Evolutionary conservation across 352 stramenopile species (phyloP).

Genomic region (Aphanomyces invadans): DNA sequence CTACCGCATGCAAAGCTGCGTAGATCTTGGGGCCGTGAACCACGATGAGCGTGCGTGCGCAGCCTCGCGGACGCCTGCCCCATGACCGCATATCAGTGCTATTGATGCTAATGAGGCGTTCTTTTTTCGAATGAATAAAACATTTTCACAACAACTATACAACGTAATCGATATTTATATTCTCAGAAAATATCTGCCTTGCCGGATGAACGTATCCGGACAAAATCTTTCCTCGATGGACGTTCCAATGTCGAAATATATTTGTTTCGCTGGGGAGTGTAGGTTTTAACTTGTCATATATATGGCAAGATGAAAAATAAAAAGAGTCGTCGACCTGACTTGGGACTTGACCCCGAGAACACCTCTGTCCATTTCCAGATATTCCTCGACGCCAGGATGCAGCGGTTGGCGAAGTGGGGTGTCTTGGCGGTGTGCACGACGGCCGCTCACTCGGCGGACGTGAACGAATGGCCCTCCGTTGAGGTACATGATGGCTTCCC

Average conservation of each 20-base stretch:
- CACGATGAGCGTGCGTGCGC: too few species aligned
- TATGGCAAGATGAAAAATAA: neutral
- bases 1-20: too few species aligned
- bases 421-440: conserved; percentile 28
- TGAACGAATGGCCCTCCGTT: conserved; percentile 73
- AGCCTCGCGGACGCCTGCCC: too few species aligned
- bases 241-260: neutral
- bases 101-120: too few species aligned
- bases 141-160: neutral
- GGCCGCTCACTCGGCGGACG: conserved; percentile 38
- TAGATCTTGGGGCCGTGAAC: too few species aligned
- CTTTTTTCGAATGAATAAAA: neutral
- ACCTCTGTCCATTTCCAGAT: conserved; percentile 12
- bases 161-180: conserved; percentile 6
- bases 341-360: conserved; percentile 11
- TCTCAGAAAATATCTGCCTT: neutral
- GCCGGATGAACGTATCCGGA: neutral
- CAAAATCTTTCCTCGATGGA: neutral
- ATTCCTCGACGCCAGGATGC: neutral
- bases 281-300: neutral
- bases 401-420: neutral
- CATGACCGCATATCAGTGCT: too few species aligned
- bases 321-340: neutral
- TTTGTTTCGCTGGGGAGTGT: neutral
- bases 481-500: conserved; percentile 40